Conservation (phyloP, 495 filamentous ascomycete genomes). For the Penicillium macrosclerotiorum region DNA sequence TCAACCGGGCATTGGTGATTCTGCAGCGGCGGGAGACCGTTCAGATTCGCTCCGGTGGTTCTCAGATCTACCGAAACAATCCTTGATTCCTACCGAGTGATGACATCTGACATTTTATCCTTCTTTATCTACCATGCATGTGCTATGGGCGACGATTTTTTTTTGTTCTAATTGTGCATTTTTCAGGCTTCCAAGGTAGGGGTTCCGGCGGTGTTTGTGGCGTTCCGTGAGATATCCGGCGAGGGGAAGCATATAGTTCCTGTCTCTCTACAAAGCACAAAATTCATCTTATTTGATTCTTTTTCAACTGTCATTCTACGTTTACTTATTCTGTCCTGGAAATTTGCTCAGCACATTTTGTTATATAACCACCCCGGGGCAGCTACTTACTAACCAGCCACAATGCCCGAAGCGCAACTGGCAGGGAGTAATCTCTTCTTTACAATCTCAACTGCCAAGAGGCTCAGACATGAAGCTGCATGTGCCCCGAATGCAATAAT, state of each 20-base stretch:
- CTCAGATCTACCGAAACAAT: slow-evolving; percentile 79
- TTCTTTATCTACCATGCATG: slow-evolving; percentile 19
- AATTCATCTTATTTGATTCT: slow-evolving; percentile 1
- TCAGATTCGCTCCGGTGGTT: slow-evolving; percentile 84
- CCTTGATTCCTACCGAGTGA: slow-evolving; percentile 38
- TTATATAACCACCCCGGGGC: no score
- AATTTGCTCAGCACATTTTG: no score
- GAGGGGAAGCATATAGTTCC: slow-evolving; percentile 2
- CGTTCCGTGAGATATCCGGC: slow-evolving; percentile 19
- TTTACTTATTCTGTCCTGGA: no score
- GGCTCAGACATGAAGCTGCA: not conserved
- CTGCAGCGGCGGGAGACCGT: slow-evolving; percentile 87
- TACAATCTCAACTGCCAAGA: slow-evolving; percentile 4
- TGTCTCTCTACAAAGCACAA: slow-evolving; percentile 6
- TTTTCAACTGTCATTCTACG: no score
- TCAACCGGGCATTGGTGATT: slow-evolving; percentile 81
- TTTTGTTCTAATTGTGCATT: slow-evolving; percentile 21
- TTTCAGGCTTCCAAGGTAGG: slow-evolving; percentile 15
- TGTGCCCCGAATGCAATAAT: not conserved
- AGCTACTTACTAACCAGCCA: not conserved
- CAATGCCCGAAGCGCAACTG: not conserved
- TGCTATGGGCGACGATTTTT: slow-evolving; percentile 21
- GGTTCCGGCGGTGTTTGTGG: slow-evolving; percentile 20
- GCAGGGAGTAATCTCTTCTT: not conserved
- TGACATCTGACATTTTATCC: slow-evolving; percentile 24